Evolutionary conservation across 1,284 basidiomycete species (phyloP), one percentile per base, ranked within the genome.

Genomic region (Taiwanofungus camphoratus): DNA sequence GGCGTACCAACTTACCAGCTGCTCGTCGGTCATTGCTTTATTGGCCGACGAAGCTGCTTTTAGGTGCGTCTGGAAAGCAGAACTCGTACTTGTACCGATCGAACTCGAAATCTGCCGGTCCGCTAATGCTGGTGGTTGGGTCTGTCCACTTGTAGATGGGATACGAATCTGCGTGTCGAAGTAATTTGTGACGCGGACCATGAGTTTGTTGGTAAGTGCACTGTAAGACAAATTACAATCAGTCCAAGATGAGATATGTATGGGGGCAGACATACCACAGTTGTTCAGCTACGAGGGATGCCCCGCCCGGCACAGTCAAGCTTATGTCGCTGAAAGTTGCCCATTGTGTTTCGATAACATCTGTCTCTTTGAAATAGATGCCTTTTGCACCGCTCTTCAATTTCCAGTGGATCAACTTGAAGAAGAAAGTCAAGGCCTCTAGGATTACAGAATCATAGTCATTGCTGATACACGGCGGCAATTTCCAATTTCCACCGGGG

Each of bases 361-460:
- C 96, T 1, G 94, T 97, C 69, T 99, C 95, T 58, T 96, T 95
- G 70, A 97, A 96, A 64, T 95, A 91, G 41, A 94, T 88, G 19
- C 87, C 87, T 60, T 90, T 92, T 45, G 80, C 77, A n/a, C 88
- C 89, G 50, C 88, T 90, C 66, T 95, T 95, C 41, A 99, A 75
- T 63, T 97, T 96, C 85, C 87, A 92, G 55, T 96, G 91, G 22
- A 99, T 82, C 24, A 99, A 72, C 58, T 82, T 87, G 76, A 99
- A 99, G 69, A 99, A 96, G 62, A 86, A 86, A 7, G 82, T 77
- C 52, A 99, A 71, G 7, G 92, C 91, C 51, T 94, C 87, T 45
- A 96, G 70, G 42, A 99, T 83, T 2, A 91, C 91, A 18, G 76
- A 68, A 61, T 99, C 94, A 64, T 98, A 99, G 52, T 92, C 88